Evolutionary conservation across 352 stramenopile genomes (phyloP), one percentile per base, ranked within the genome.

Genomic region (Nothophytophthora sp.): DNA sequence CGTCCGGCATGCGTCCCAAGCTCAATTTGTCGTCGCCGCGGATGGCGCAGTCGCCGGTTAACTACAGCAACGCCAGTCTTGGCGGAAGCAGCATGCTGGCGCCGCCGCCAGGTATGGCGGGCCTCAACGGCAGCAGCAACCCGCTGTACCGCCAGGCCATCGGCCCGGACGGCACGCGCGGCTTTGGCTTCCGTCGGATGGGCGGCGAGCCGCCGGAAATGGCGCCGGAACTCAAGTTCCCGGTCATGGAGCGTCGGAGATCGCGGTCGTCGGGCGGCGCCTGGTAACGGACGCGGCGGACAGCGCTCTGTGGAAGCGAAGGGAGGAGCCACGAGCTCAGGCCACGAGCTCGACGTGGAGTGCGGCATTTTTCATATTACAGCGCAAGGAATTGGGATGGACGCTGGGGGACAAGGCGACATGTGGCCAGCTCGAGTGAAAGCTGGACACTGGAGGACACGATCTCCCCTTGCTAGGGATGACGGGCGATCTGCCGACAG

Each of bases 101-200:
- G 16, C 61, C 71, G 10, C 67, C 68, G 22, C 68, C 73, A 34
- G 68, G 73, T 16, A 68, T 82, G 29, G 43, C 41, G n/a, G 58
- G 63, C 50, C 56, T 71, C 5, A 73, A 73, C 40, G 67, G 70
- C 37, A 90, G 70, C 37, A 90, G 67, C 47, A 75, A 67, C 51
- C 72, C 70, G 48, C 51, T 85, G 55, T 92, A 91, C 55, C 79
- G 77, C 47, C 82, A 92, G 55, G 82, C 82, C 15, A 78, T 87
- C 43, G 82, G 82, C 25, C 82, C 82, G 16, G 82, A 92, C 54
- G 82, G 82, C 19, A 92, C 80, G 54, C 82, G 82, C 36, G 82
- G 82, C 57, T 92, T 92, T 78, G 78, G 73, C 45, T 80, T 81
- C 39, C 79, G 82, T 55, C 82, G 80, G 65, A 79, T 64, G 37